Base-by-base conservation (phyloP, 2,329 filamentous ascomycete species). In the Fusarium piperis region DNA sequence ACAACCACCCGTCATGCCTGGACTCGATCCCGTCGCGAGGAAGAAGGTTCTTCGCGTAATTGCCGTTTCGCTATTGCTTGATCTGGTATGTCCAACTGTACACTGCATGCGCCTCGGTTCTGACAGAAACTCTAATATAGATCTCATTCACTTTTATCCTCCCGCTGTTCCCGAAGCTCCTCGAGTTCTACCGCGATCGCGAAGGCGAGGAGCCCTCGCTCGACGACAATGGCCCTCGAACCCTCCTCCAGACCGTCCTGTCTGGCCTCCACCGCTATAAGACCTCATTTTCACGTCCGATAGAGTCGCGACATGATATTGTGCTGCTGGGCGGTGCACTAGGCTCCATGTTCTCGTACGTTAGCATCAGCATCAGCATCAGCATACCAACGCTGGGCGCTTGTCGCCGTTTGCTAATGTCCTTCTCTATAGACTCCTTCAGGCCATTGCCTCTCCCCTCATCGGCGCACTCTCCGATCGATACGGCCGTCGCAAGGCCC, bases 121-220 rank as follows among this genome's bases (percentile, higher is more conserved):
- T 71, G 32, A 75, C 66, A 8, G 36, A 15, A 4, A 39, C 41
- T 6, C n/a, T 32, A 53, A 35, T 33, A 20, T 55, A 98, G 95
- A 94, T 98, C 78, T 98, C 95, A 62, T 99, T 99, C 81, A 99
- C 96, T 32, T 98, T 99, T 80, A 98, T 98, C 79, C 91, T 99
- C 10, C 96, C 96, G 0, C 90, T 99, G 36, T 99, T 98, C 80
- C 96, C 95, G 9, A 95, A 94, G 65, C 92, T 99, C 48, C 92
- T 98, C 82, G 93, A 97, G 77, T 98, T 98, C 88, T 99, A 98
- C 85, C 93, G 94, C 83, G 91, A 94, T 79, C 90, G 91, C 82
- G 95, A 98, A 82, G 88, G 88, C 41, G 83, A 86, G 26, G 78
- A 84, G n/a, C 76, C 82, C 59, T 76, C 82, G 38, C 77, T 82